phyloP scores from a whole-genome alignment of 306 rosid genomes.

The Sophora flavescens region DNA sequence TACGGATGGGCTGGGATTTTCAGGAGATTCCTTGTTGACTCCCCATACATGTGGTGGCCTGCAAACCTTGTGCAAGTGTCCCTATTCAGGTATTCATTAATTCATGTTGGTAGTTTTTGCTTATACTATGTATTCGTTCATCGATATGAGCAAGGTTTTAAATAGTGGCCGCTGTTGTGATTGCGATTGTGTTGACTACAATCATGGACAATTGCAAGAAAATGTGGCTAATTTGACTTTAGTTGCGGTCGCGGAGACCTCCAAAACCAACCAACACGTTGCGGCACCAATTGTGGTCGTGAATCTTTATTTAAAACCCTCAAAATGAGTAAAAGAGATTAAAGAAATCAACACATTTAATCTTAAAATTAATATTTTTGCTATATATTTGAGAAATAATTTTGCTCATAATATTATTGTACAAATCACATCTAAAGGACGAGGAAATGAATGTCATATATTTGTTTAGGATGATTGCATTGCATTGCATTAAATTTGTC shows the following conservation, averaged over 20 bases:
- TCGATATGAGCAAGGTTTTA: neutral
- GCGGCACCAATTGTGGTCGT: too few relatives aligned
- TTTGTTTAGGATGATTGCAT: neutral
- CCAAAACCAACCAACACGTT: too few relatives aligned
- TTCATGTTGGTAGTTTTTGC: neutral
- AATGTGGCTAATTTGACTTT: too few relatives aligned
- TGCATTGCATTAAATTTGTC: neutral
- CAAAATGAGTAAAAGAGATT: too few relatives aligned
- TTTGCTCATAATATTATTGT: neutral
- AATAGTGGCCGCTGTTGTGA: too few relatives aligned
- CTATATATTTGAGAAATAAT: neutral
- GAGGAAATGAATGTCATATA: neutral
- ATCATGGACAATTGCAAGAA: too few relatives aligned
- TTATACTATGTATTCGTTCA: neutral
- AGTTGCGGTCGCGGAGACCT: too few relatives aligned
- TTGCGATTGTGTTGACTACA: too few relatives aligned
- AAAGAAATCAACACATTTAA: neutral
- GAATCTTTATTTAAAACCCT: too few relatives aligned
- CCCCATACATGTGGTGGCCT: slow-evolving; percentile 99
- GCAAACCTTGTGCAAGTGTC: slow-evolving; percentile 85
- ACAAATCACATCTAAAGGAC: neutral
- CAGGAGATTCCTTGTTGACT: slow-evolving; percentile 82
- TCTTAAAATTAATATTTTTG: neutral
- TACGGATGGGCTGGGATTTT: slow-evolving; percentile 97
- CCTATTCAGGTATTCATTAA: slow-evolving; percentile 67